Base-by-base conservation (phyloP, 1,139 yeast species). In the Maudiozyma humilis region DNA sequence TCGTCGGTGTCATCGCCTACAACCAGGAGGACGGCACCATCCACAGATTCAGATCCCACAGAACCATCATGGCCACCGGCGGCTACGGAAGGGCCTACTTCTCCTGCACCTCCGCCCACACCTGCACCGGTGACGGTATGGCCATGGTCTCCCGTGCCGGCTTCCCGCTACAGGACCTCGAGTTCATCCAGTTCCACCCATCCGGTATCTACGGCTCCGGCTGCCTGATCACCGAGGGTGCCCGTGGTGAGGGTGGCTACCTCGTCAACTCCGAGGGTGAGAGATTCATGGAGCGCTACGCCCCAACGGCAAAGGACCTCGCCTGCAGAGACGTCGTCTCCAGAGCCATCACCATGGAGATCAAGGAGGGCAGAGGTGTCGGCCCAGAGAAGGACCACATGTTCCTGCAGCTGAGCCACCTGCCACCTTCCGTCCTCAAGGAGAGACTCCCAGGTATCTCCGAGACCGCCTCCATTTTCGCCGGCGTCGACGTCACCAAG, bases 181-280 rank as follows among this genome's bases (percentile, higher is more conserved):
- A 91, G 72, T 91, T 91, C 64, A 91, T 91, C 51, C 98, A 91
- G 72, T 91, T 91, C 89, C 98, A 91, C 70, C 98, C 98, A 51
- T 88, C 97, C 34, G 98, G 98, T 77, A 91, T 91, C 67, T 91
- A 91, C 69, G 98, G 98, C 49, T 88, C 97, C 41, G 98, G 98
- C 53, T 91, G 97, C 75, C 74, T 91, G 72, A 91, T 91, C 66
- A 91, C 98, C 50, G 98, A 91, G 71, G 98, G 98, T 71, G 95
- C 96, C 55, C 85, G 98, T 75, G 98, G 98, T 77, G 98, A 91
- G 75, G 98, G 98, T 78, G 98, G 98, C 54, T 89, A 79, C 78
- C 74, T 91, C 65, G 76, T 91, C 54, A 91, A 91, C 76, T 79
- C 89, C 57, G 95, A 91, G 71, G 98, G 98, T 76, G 98, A 91